Percentiles rank a stretch among this genome's conserved stretches.
These are phyloP conservation scores for Triadica sebifera DNA, from an alignment of 345 rosid species.

Conservation along the genomic window DNA sequence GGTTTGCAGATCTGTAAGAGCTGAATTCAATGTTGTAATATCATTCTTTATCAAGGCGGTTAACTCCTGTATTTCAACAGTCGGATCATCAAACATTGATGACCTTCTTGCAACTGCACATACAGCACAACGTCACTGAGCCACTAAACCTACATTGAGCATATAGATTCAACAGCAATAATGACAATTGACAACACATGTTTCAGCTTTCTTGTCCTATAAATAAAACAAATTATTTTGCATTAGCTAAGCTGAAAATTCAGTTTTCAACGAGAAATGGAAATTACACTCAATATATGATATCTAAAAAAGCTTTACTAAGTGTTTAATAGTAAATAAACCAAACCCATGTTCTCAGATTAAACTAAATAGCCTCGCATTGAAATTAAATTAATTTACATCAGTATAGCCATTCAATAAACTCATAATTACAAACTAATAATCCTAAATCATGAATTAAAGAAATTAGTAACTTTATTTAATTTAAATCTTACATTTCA, in stretches of 20 bases:
- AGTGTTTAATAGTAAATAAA: background rate
- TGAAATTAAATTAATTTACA: background rate
- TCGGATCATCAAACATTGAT: conserved; percentile 82
- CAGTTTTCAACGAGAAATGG: background rate
- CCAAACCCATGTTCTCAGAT: background rate
- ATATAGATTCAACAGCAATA: background rate
- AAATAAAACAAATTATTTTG: background rate
- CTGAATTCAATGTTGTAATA: conserved; percentile 65
- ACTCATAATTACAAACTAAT: background rate
- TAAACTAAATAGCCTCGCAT: background rate
- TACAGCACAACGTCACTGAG: background rate
- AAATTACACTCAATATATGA: background rate
- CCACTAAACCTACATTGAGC: background rate
- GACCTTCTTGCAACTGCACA: conserved; percentile 74
- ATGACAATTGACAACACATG: background rate
- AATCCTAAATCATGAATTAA: conserved; percentile 1
- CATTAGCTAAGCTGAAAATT: background rate
- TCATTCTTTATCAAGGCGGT: conserved; percentile 80
- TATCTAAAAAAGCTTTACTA: background rate
- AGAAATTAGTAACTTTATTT: background rate
- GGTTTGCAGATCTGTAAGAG: conserved; percentile 73
- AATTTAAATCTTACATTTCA: background rate
- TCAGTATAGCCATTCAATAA: background rate
- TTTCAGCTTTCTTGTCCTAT: background rate
- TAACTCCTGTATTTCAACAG: conserved; percentile 74